Evolutionary conservation across 768 basidiomycete species (phyloP), one percentile per base, ranked within the genome.

Genomic region (Termitomyces sp.): DNA sequence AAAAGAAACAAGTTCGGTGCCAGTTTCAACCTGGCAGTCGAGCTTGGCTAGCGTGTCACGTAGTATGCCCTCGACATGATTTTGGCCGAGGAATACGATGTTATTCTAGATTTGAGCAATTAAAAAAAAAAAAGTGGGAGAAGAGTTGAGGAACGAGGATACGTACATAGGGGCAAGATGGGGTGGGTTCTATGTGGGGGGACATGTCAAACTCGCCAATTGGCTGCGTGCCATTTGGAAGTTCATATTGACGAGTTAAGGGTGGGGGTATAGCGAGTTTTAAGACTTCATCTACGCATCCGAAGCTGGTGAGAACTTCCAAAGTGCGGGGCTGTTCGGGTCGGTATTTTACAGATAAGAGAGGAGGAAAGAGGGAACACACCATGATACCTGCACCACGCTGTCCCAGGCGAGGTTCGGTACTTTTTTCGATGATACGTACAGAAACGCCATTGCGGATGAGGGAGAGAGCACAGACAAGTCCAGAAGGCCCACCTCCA

Each of bases 401-500:
- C 58, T 77, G 73, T 3, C 76, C 76, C 16, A 73, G 61, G 15
- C 67, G 71, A 11, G 73, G 70, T 0, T 69, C 53, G 0, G 69
- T 63, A 52, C 73, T 75, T 60, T 80, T 81, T 58, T 84, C 78
- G 48, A 85, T 77, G 30, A 86, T 75, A 20, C 81, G 78, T 7
- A 84, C 76, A 11, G 78, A 72, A 18, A 83, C 67, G 5, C 76
- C 73, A 66, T 81, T 80, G 22, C 71, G 70, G 16, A 78, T 64
- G 27, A 82, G 75, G 5, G 71, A 63, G 2, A 79, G 70, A 4
- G 77, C 78, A 52, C 74, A 69, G 49, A 78, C 74, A 6, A 80
- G 69, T 44, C 81, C 79, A 39, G 78, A 73, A 8, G 80, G 78
- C 12, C 80, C 79, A 36, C 73, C 78, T 42, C 80, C 80, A 36